Evolutionary conservation across 106 monocot species (phyloP).

Genomic region (Gastrodia elata): DNA sequence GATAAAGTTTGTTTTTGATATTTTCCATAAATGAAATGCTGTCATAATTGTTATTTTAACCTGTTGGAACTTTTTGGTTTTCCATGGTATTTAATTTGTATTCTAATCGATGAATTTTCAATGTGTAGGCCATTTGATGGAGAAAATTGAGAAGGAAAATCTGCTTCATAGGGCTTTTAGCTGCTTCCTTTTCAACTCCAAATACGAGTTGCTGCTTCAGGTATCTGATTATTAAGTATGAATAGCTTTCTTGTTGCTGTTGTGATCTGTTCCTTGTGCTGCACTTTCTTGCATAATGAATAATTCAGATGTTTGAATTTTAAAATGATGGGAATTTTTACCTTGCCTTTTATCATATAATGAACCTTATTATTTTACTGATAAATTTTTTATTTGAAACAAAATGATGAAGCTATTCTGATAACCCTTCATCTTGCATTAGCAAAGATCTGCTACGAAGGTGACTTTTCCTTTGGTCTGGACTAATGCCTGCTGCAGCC

Average conservation of each 20-base stretch:
- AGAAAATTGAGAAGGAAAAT: constrained; percentile 71
- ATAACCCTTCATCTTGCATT: constrained; percentile 1
- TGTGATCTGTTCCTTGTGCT: background rate
- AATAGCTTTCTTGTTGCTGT: background rate
- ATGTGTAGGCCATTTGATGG: constrained; percentile 71
- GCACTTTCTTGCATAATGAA: background rate
- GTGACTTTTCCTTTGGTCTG: constrained; percentile 69
- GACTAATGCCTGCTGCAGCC: constrained; percentile 86
- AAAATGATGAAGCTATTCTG: too few relatives aligned
- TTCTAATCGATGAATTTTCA: background rate
- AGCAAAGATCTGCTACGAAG: constrained; percentile 49
- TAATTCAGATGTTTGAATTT: background rate
- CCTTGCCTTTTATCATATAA: too few relatives aligned
- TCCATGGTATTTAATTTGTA: background rate
- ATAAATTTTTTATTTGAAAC: too few relatives aligned
- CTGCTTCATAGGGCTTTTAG: constrained; percentile 90
- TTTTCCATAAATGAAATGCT: background rate
- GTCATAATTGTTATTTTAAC: background rate
- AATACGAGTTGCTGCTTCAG: constrained; percentile 82
- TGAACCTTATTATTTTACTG: too few relatives aligned
- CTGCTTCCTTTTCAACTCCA: constrained; percentile 87
- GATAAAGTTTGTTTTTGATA: background rate
- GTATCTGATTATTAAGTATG: constrained; percentile 19
- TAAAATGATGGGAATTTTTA: too few relatives aligned
- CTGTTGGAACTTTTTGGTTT: background rate